phyloP scores from a whole-genome alignment of 345 rosid genomes.

The Tarenaya hassleriana region DNA sequence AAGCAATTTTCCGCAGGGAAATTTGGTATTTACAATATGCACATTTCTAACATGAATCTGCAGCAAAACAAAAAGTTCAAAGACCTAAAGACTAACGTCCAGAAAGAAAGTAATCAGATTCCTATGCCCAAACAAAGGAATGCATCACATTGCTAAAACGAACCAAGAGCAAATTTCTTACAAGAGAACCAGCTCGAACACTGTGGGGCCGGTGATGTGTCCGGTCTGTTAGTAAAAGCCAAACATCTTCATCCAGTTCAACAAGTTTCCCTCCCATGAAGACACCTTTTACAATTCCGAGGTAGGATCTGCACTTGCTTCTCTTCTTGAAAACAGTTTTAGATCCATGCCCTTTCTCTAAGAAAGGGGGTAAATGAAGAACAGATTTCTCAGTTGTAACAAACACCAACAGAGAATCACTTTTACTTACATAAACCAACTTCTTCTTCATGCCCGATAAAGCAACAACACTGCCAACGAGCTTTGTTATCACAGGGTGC shows the following conservation, averaged over 20 bases:
- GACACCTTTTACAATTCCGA: constrained; percentile 61
- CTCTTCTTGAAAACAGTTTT: constrained; percentile 31
- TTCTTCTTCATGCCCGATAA: constrained; percentile 61
- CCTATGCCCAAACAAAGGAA: constrained; percentile 8
- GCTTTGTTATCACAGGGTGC: constrained; percentile 68
- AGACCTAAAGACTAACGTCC: constrained; percentile 19
- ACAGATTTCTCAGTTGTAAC: constrained; percentile 46
- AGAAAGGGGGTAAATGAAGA: constrained; percentile 37
- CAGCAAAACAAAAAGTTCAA: constrained; percentile 21
- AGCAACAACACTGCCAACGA: constrained; percentile 42
- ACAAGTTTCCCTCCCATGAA: constrained; percentile 71
- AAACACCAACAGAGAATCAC: constrained; percentile 51
- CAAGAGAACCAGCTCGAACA: constrained; percentile 67
- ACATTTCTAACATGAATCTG: constrained; percentile 69
- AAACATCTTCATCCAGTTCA: constrained; percentile 77
- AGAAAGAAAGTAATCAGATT: constrained; percentile 12
- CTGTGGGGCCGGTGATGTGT: constrained; percentile 48
- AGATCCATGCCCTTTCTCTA: constrained; percentile 26
- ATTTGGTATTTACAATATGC: constrained; percentile 69
- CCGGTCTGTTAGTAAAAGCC: constrained; percentile 73
- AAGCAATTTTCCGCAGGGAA: constrained; percentile 56
- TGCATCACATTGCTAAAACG: constrained; percentile 7
- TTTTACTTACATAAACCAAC: constrained; percentile 43
- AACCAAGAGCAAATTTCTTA: constrained; percentile 35
- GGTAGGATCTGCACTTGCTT: constrained; percentile 51